Conservation (phyloP, 2,329 filamentous ascomycete species). For the Dryadomyces quercus-mongolicae region DNA sequence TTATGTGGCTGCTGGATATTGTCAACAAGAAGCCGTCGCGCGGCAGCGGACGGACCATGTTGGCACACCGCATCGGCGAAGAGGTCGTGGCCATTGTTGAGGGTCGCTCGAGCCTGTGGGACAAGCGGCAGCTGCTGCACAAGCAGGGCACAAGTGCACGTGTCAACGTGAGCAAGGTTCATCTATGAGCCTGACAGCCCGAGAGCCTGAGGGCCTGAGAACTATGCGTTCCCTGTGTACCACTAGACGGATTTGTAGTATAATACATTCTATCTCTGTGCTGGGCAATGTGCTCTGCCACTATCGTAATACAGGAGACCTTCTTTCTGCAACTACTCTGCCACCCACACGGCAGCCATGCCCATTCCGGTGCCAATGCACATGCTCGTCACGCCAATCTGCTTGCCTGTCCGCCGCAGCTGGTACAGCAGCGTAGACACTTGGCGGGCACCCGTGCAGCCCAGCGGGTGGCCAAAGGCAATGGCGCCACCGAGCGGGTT, state of each 20-base stretch:
- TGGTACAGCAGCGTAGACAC: constrained; percentile 87
- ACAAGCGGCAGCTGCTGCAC: constrained; percentile 64
- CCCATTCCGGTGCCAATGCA: constrained; percentile 96
- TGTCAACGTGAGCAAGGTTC: constrained; percentile 49
- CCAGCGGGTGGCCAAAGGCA: constrained; percentile 88
- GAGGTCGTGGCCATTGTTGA: constrained; percentile 83
- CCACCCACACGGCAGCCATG: constrained; percentile 93
- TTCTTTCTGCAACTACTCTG: constrained; percentile 44
- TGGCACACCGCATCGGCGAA: constrained; percentile 69
- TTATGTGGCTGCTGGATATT: constrained; percentile 82
- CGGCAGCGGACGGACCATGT: constrained; percentile 58
- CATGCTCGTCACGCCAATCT: constrained; percentile 89
- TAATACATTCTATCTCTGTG: neutral
- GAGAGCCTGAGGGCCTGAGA: no score
- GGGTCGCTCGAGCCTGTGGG: constrained; percentile 75
- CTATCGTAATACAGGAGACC: neutral
- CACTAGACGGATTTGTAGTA: neutral
- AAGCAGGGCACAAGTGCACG: constrained; percentile 68
- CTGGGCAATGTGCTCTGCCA: no score
- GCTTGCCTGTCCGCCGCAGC: constrained; percentile 70
- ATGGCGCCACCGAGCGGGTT: constrained; percentile 97
- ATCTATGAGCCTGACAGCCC: neutral
- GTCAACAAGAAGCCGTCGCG: constrained; percentile 65
- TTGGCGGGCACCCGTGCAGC: constrained; percentile 88
- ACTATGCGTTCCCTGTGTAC: no score